Base-by-base conservation (phyloP, 2,329 filamentous ascomycete species). In the Ophiostoma montium region DNA sequence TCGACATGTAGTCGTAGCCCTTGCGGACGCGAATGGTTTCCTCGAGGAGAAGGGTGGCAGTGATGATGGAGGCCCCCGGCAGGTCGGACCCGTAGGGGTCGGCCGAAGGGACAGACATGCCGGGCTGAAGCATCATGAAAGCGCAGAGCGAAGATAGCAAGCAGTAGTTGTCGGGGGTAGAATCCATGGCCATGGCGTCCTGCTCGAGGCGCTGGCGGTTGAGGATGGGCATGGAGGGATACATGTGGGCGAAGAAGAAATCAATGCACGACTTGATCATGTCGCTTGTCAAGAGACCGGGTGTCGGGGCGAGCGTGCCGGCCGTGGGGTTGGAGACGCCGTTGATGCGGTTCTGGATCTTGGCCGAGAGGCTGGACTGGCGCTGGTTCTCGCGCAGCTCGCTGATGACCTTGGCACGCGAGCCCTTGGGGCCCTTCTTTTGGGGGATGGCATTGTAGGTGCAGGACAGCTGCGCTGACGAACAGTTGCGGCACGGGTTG, bases 381-480 rank as follows among this genome's bases (percentile, higher is more conserved):
- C 78, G 74, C 58, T 86, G 81, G 0, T 71, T 82, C 59, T 82
- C 79, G 55, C 82, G 75, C 53, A 86, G 63, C 59, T 86, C 81
- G 59, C 80, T 84, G 62, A 86, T 83, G 51, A 86, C 80, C 63
- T 85, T 86, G 46, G 83, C 83, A 53, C 81, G 70, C 31, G 79
- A 83, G 55, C 82, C 82, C 64, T 85, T 85, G 39, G 82, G 82
- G 1, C 82, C 82, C 62, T 86, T 86, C 67, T 85, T 86, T 65
- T 84, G 82, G 2, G 81, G 81, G 33, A 85, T 78, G 32, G 80
- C 78, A 66, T 84, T 80, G 70, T 85, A 86, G 30, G 81, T 85
- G 69, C 82, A 86, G 12, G 73, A 70, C 16, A 86, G 69, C 58
- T 78, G 73, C 7, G 82, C 78, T 8, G 80, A 75, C 12, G 72